Base-by-base conservation (phyloP, 495 filamentous ascomycete genomes). In the Penicillium angulare region DNA sequence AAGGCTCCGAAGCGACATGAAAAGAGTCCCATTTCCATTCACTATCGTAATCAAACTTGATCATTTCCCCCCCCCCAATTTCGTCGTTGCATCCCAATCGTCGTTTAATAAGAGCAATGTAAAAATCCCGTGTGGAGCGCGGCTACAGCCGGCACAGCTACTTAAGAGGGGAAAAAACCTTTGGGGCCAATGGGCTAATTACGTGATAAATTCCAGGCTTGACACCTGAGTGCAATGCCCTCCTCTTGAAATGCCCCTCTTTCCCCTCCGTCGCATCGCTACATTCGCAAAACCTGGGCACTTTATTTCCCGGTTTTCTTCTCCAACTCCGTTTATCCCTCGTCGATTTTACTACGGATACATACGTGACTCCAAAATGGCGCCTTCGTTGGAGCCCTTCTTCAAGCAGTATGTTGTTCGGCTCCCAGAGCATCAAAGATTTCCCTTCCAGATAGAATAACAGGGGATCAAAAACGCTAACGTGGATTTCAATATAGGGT, bases 381-480 rank as follows among this genome's bases (percentile, higher is more conserved):
- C 89, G 20, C 89, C 89, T 27, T 81, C 89, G 68, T 78, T 95
- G 49, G 86, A 92, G 62, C 78, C 80, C 50, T 95, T 86, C 70
- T 95, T 92, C 75, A 82, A 87, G 65, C 82, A 95, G 85, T 84
- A 62, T 61, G 80, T 67, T 18, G 21, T 13, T 24, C 17, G n/a
- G 4, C 23, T 15, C 15, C 32, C 22, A n/a, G 8, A 34, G 43
- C 31, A 18, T 22, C 18, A 17, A 29, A 22, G 7, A 29, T 24
- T 12, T 16, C 9, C 2, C 15, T 48, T 4, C 17, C 3, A 10
- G 7, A 6, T 23, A 41, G 22, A 41, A 13, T 3, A 23, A 23
- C 18, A 18, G 8, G 31, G 16, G 17, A 15, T 6, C 17, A 31
- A 5, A 35, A 24, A 43, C 15, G 33, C 42, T 55, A 20, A 55